Base-by-base conservation (phyloP, 495 filamentous ascomycete genomes). In the Neurospora pannonica region DNA sequence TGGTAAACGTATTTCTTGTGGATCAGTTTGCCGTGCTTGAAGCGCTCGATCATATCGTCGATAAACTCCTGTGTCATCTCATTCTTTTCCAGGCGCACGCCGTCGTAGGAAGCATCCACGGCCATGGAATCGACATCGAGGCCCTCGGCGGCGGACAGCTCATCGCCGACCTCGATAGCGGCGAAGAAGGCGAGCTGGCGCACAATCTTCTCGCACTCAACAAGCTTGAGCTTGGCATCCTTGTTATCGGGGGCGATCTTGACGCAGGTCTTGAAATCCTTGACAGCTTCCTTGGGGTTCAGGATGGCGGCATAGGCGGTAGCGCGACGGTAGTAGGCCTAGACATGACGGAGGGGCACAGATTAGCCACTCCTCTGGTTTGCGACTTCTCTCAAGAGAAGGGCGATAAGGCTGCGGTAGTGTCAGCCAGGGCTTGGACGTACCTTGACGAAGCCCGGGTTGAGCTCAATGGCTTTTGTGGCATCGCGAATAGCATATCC, bases 11-110 rank as follows among this genome's bases (percentile, higher is more conserved):
- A 99, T 88, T 98, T 99, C 86, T 88, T 90, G 83, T 95, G 94
- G 73, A 99, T 87, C 82, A 92, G 94, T 88, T 98, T 97, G 74
- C 96, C 95, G 74, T 91, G 89, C 88, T 97, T 97, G 87, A 99
- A 99, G 42, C 96, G 86, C 81, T 94, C 86, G 71, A 95, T 93
- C 97, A 97, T 98, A 83, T 98, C 95, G 75, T 95, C 91, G 76
- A 99, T 92, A 77, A 99, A 99, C 79, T 97, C 94, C 77, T 93
- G 88, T 9, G 96, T 97, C 94, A 99, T 99, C 80, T 93, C 89
- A 7, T 67, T 67, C 0, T 91, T 86, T 37, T 87, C 93, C 69
- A 99, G 84, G 60, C 84, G 85, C 48, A 90, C 91, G 73, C 96
- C 96, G 82, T 98, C 96, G 81, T 99, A 99, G 54, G 84, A 85